A percentile compares a stretch with the other conserved stretches of the same genome.
These are phyloP conservation scores for Pyrus hybrid DNA, from an alignment of 331 rosid genomes.

Conservation along the genomic window DNA sequence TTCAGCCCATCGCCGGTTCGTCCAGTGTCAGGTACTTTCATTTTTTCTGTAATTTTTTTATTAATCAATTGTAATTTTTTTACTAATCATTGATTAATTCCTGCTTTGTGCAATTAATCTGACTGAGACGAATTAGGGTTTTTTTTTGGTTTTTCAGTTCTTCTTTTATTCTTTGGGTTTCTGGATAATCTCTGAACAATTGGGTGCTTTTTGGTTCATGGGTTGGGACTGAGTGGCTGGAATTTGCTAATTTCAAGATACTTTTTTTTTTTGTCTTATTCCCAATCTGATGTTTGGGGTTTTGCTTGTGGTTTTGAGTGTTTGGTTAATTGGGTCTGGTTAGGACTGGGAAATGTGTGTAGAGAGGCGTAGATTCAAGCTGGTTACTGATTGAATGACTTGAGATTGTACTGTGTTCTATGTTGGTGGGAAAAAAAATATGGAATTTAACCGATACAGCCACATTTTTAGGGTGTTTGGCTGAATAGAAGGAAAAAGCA, in stretches of 20 bases:
- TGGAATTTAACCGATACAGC: too few relatives aligned
- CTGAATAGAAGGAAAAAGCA: not conserved
- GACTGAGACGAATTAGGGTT: not conserved
- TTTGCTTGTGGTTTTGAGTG: not conserved
- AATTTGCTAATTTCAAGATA: not conserved
- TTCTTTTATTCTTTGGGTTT: not conserved
- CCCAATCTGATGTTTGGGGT: not conserved
- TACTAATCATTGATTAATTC: not conserved
- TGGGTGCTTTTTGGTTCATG: not conserved
- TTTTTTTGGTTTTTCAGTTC: not conserved
- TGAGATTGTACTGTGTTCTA: not conserved
- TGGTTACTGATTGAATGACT: not conserved
- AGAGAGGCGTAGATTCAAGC: not conserved
- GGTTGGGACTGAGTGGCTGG: not conserved
- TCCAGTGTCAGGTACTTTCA: constrained; percentile 40
- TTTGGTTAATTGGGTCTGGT: not conserved
- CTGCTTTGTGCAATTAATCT: not conserved
- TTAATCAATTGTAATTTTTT: not conserved
- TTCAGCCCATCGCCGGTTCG: constrained; percentile 38
- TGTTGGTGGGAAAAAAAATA: not conserved
- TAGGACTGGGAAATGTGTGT: constrained; percentile 1
- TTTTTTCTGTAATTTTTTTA: not conserved
- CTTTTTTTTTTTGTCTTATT: not conserved
- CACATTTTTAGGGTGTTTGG: not conserved
- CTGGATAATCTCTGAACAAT: not conserved